Percentiles rank a stretch among this genome's conserved stretches.
These are phyloP conservation scores for Dryas integrifolia DNA, from an alignment of 331 rosid species.

Conservation along the genomic window DNA sequence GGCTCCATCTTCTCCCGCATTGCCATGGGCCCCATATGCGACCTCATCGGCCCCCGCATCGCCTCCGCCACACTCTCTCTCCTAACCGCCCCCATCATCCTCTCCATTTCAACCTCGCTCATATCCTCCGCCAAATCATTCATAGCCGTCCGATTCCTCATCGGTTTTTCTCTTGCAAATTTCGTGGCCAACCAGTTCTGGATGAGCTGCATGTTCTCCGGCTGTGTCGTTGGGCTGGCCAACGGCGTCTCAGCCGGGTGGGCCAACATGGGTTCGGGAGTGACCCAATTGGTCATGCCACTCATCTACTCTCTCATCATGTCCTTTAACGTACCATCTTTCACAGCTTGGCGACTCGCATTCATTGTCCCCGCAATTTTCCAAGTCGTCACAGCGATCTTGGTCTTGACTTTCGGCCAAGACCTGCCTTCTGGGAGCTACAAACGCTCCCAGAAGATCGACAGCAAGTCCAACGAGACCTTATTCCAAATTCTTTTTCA, in stretches of 20 bases:
- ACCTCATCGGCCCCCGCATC: constrained; percentile 49
- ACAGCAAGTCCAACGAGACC: neutral
- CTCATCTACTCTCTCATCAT: constrained; percentile 36
- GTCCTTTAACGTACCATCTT: constrained; percentile 31
- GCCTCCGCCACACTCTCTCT: constrained; percentile 56
- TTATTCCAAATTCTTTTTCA: neutral
- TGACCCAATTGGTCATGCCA: constrained; percentile 59
- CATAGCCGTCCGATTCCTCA: constrained; percentile 46
- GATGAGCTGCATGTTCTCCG: constrained; percentile 65
- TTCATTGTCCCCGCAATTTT: constrained; percentile 43
- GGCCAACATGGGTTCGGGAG: constrained; percentile 59
- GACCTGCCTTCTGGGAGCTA: constrained; percentile 35
- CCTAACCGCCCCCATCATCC: constrained; percentile 50
- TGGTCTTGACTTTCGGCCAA: constrained; percentile 47
- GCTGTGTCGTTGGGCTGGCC: constrained; percentile 47
- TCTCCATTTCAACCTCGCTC: constrained; percentile 37
- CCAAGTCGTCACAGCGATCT: constrained; percentile 35
- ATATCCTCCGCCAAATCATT: constrained; percentile 39
- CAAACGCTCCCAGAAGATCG: neutral
- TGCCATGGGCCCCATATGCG: constrained; percentile 57
- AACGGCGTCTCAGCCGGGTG: constrained; percentile 64
- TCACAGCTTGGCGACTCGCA: constrained; percentile 47
- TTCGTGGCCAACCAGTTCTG: constrained; percentile 64
- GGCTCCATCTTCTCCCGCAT: constrained; percentile 67
- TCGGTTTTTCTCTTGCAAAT: constrained; percentile 52